Conservation (phyloP, 2,329 filamentous ascomycete species). For the Colletotrichum endophyticum region DNA sequence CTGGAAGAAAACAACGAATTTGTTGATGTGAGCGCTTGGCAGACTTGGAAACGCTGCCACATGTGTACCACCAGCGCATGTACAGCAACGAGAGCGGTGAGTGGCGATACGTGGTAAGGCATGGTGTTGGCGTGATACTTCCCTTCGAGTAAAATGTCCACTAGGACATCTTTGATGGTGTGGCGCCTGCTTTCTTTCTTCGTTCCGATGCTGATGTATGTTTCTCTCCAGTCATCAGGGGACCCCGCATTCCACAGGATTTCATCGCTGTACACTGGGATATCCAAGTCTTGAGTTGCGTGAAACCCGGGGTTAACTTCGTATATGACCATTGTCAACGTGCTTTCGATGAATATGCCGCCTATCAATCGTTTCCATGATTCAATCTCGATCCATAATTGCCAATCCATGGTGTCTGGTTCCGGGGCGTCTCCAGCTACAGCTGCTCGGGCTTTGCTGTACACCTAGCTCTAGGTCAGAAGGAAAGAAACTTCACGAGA, state of each 20-base stretch:
- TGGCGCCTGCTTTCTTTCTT: not conserved
- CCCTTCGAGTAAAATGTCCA: not conserved
- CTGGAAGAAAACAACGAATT: not conserved
- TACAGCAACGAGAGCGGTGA: not conserved
- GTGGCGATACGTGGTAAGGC: not conserved
- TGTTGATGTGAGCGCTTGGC: not conserved
- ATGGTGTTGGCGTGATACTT: not conserved
- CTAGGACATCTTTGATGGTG: not conserved
- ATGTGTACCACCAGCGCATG: not conserved
- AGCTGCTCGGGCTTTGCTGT: not conserved
- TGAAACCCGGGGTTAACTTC: not conserved
- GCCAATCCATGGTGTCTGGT: not conserved
- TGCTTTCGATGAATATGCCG: not conserved
- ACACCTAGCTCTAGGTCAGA: not conserved
- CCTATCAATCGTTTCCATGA: not conserved
- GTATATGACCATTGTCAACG: not conserved
- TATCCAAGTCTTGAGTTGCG: not conserved
- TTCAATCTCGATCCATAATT: not conserved
- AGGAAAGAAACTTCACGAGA: not conserved
- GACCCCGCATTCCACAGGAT: not conserved
- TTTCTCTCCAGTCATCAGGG: not conserved
- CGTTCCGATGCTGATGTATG: not conserved
- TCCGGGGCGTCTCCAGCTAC: not conserved
- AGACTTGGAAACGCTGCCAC: not conserved
- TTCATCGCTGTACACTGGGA: not conserved